Base-by-base conservation (phyloP, 257 asterid species). In the Pogostemon cablin region DNA sequence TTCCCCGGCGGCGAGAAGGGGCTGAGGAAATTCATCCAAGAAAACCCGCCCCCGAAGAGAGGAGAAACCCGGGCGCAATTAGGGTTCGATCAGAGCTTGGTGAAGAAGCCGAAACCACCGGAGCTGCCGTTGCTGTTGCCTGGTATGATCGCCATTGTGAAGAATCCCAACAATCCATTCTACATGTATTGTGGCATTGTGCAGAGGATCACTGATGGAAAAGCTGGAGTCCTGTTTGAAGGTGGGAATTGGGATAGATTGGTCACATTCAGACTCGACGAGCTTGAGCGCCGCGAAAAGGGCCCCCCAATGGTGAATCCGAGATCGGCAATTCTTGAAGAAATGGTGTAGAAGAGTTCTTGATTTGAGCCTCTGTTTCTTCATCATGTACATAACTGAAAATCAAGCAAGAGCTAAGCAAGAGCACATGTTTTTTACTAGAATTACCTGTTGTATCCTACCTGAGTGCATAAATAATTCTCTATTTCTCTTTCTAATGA, bases 1-100 rank as follows among this genome's bases (percentile, higher is more conserved):
- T 93, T 90, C 62, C 98, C 98, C 0, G 96, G 97, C 0, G 95
- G 97, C 3, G 96, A 93, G 68, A 88, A 66, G 68, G 98, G 98
- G 50, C 87, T 90, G 10, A 3, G 25, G 67, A 90, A 78, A 38
- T 90, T 90, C 86, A 81, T 93, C 12, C 82, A 87, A 44, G 38
- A 86, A 62, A 90, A 90, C 65, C 96, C 96, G 7, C 93, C 98
- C 2, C 93, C 90, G 0, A 63, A 77, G 47, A 75, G 78, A 64
- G 75, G 72, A 10, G 81, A 72, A 66, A 10, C 76, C 4, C 34
- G 62, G 20, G 72, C 15, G 37, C 32, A 40, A 71, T 11, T 5
- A 7, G 86, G 67, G 69, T 85, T 82, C 35, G 87, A 80, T 77
- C 79, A 53, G 34, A 83, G 77, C 68, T 65, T 75, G 58, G 85